Percentiles rank a stretch among this genome's conserved stretches.
Evolutionary conservation across 257 asterid species (phyloP).

Genomic region (Catharanthus roseus): DNA sequence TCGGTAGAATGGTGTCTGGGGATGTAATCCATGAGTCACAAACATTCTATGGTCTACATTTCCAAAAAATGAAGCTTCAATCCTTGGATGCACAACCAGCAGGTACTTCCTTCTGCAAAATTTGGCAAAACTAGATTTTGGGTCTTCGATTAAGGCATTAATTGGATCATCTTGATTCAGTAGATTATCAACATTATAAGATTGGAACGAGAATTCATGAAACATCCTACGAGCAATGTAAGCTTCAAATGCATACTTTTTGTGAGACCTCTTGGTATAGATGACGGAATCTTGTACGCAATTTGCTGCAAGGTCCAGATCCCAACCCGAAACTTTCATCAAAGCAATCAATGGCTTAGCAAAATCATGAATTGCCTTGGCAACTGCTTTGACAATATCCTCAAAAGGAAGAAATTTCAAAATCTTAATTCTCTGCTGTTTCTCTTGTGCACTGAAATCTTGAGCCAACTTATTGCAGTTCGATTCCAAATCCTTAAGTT

Average conservation of each 20-base stretch:
- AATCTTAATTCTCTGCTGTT: constrained; percentile 28
- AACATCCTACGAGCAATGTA: constrained; percentile 65
- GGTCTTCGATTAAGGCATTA: constrained; percentile 51
- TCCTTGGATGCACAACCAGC: constrained; percentile 53
- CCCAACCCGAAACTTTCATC: constrained; percentile 74
- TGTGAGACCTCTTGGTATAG: constrained; percentile 65
- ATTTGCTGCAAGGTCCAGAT: constrained; percentile 63
- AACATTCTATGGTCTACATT: constrained; percentile 65
- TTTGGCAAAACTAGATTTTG: constrained; percentile 60
- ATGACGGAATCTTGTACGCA: constrained; percentile 47
- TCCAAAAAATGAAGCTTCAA: constrained; percentile 74
- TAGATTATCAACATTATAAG: constrained; percentile 24
- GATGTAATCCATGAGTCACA: constrained; percentile 58
- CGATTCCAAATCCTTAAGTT: constrained; percentile 41
- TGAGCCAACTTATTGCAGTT: constrained; percentile 38
- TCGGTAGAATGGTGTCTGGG: constrained; percentile 57
- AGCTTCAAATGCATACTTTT: constrained; percentile 75
- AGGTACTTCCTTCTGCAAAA: constrained; percentile 68
- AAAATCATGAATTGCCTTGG: constrained; percentile 71
- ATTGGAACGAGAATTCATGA: constrained; percentile 38
- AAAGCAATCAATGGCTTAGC: constrained; percentile 72
- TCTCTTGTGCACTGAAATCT: constrained; percentile 37
- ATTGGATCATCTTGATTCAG: constrained; percentile 55
- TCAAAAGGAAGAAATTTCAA: constrained; percentile 36
- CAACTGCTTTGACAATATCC: constrained; percentile 44